Evolutionary conservation across 345 rosid genomes (phyloP), one percentile per base, ranked within the genome.

Genomic region (Euphorbia pulcherrima): DNA sequence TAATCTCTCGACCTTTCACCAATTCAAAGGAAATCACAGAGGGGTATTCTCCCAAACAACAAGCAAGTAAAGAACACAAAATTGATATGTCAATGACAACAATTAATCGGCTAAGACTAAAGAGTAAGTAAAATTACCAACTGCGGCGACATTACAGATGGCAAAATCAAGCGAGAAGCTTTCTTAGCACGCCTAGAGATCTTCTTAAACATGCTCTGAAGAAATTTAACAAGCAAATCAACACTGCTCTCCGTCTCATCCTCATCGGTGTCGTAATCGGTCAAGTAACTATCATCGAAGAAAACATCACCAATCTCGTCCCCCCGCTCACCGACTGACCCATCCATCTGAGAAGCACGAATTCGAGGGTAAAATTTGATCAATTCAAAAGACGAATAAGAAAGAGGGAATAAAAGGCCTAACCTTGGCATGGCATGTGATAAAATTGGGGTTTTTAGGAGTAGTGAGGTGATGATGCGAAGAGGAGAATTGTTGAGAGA

Each of bases 241-340:
- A 84, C 40, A 47, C 92, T 88, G 75, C 92, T 92, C 73, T 92
- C 95, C 0, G 82, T 73, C 35, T 82, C 90, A 11, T 84, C 92
- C n/a, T 68, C 82, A 52, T 81, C 84, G 28, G 71, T 73, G 60
- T 73, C 82, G 3, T 84, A 89, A 69, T 72, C 86, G 2, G 66
- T 39, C 65, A 67, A 65, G 10, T 64, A 72, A n/a, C 64, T 65
- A 18, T 73, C 83, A 11, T 73, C 78, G 59, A 83, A 83, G 78
- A 85, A 85, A 20, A 69, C 60, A 14, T 78, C 87, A 35, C 79
- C 80, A 27, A 76, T 33, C 37, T 71, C 85, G 48, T 76, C 81
- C 5, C 76, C 1, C 54, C 67, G 77, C 13, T 81, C 89, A 23
- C 77, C 77, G 6, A 72, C 26, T 65, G 78, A 74, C 20, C 68